Evolutionary conservation across 371 early-diverging fungal species (phyloP), one percentile per base, ranked within the genome.

Genomic region (Mortierella sp.): DNA sequence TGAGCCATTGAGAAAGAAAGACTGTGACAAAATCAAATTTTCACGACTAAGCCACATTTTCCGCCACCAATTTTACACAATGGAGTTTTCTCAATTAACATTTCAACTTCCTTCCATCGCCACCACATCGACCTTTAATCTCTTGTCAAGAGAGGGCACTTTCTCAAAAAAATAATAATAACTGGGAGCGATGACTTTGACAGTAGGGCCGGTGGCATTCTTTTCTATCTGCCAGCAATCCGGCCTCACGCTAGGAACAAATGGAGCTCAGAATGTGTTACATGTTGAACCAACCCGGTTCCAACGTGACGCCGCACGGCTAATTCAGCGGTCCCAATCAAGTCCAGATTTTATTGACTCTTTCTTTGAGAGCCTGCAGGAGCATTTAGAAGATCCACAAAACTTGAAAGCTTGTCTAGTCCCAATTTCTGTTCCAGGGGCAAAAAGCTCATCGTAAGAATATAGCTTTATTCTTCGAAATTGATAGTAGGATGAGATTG

Each of bases 251-350:
- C 75, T 80, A 6, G 81, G 75, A 17, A 61, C 53, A 1, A 51
- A 71, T 57, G 72, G 75, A 17, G 26, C 28, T 1, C 68, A 68
- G 26, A 70, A 64, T 61, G 54, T 61, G 8, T 62, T 80, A 9
- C 64, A 74, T 49, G 75, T 68, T 23, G 81, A 80, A n/a, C 68
- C 71, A 1, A 26, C 68, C 19, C 64, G 75, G 42, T 80, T 80
- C 59, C 71, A 71, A n/a, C 54, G 81, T 10, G 81, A 80, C n/a
- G 58, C 54, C 1, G 59, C 68, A 10, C 58, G 81, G 23, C 29
- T 71, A 13, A 58, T 71, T 60, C 68, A 64, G 19, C 73, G 68
- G 28, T 26, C 68, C 3, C 65, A 61, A 35, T 51, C 64, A 28
- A 64, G 47, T 28, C 17, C 62, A 15, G 49, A 35, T 34, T 60